Percentiles rank a stretch among this genome's conserved stretches.
Conservation (phyloP, 1,284 basidiomycete species). For the Schizophyllum commune region DNA sequence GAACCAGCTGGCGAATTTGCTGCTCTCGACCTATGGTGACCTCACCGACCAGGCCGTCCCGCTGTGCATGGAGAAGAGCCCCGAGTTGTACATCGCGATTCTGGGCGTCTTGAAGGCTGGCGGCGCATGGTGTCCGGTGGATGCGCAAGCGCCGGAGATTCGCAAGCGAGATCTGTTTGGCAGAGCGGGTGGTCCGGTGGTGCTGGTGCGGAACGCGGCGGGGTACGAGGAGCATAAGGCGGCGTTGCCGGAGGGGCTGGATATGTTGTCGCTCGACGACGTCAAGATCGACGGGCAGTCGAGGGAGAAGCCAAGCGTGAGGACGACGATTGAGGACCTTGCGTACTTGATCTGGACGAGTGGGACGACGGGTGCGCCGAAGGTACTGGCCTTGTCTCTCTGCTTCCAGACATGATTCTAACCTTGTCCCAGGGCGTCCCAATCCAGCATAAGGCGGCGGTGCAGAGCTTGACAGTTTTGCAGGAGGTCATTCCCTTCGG, state of each 20-base stretch:
- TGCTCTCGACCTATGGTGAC: slow-evolving; percentile 4
- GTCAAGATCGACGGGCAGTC: not conserved
- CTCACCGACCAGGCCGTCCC: slow-evolving; percentile 8
- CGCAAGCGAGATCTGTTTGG: slow-evolving; percentile 21
- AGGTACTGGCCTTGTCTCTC: no score
- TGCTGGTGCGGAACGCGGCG: not conserved
- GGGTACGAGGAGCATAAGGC: not conserved
- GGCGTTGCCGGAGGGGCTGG: slow-evolving; percentile 1
- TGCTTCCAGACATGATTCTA: no score
- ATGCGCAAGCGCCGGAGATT: slow-evolving; percentile 21
- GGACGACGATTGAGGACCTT: slow-evolving; percentile 12
- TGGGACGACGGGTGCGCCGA: slow-evolving; percentile 27
- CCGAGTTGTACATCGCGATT: slow-evolving; percentile 8
- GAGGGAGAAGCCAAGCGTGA: not conserved
- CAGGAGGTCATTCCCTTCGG: slow-evolving; percentile 6
- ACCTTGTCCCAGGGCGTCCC: slow-evolving; percentile 1
- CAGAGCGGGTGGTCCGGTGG: slow-evolving; percentile 1
- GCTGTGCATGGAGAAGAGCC: slow-evolving; percentile 7
- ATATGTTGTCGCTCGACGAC: slow-evolving; percentile 6
- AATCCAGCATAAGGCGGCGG: slow-evolving; percentile 8
- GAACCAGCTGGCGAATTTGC: slow-evolving; percentile 5
- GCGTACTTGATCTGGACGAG: slow-evolving; percentile 27
- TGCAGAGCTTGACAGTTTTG: slow-evolving; percentile 6
- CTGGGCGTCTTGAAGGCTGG: slow-evolving; percentile 15
- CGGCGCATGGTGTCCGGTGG: slow-evolving; percentile 28